phyloP scores from a whole-genome alignment of 1,139 yeast genomes.

The Geotrichum restrictum region DNA sequence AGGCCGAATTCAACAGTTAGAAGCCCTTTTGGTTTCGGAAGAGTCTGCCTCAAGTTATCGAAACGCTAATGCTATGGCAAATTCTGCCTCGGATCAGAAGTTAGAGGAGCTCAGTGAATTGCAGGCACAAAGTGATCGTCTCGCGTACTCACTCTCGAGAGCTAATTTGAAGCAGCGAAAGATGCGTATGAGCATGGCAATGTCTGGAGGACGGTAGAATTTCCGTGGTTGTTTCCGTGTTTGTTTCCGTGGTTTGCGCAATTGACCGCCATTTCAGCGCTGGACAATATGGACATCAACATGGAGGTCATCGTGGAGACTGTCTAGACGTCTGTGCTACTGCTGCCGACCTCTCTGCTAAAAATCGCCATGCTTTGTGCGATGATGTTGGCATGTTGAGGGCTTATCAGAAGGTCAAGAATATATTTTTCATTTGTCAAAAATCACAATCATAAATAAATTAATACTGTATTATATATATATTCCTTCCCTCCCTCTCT shows the following conservation, averaged over 20 bases:
- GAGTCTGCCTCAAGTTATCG: conserved; percentile 16
- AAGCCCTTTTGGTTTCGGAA: conserved; percentile 9
- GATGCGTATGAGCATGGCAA: conserved; percentile 21
- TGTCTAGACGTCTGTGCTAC: too few relatives aligned
- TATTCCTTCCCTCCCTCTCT: not conserved
- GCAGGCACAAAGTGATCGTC: conserved; percentile 39
- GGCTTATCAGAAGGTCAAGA: too few relatives aligned
- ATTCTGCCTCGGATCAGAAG: conserved; percentile 38
- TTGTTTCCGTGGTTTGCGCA: not conserved
- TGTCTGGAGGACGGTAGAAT: conserved; percentile 6
- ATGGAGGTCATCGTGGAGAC: too few relatives aligned
- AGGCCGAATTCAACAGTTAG: conserved; percentile 15
- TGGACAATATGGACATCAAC: too few relatives aligned
- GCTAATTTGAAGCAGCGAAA: conserved; percentile 34
- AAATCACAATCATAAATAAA: not conserved
- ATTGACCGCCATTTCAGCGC: too few relatives aligned
- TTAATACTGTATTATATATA: not conserved
- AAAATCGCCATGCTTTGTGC: too few relatives aligned
- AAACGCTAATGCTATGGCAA: conserved; percentile 20
- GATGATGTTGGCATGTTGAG: too few relatives aligned
- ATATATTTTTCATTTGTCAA: too few relatives aligned
- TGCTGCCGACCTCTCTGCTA: too few relatives aligned
- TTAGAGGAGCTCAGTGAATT: conserved; percentile 39
- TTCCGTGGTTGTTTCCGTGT: not conserved
- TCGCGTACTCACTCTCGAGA: conserved; percentile 38